phyloP scores from a whole-genome alignment of 345 rosid species.

The Durio zibethinus region DNA sequence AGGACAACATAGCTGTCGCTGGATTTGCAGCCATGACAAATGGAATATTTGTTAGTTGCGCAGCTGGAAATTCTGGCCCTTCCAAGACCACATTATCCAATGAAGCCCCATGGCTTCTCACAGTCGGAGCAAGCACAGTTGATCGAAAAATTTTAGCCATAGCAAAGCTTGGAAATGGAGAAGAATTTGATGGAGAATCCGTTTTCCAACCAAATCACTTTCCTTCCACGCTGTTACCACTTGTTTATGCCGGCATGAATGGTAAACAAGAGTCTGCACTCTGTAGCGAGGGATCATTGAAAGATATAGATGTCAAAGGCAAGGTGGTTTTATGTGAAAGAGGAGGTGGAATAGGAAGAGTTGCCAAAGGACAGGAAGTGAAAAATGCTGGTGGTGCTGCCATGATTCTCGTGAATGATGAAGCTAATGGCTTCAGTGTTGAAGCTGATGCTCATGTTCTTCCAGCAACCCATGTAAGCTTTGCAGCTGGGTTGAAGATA shows the following conservation, averaged over 20 bases:
- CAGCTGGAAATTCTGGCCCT: constrained; percentile 55
- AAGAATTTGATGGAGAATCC: constrained; percentile 39
- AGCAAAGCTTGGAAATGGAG: constrained; percentile 42
- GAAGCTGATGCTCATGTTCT: constrained; percentile 35
- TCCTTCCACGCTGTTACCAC: constrained; percentile 28
- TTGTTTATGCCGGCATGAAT: constrained; percentile 40
- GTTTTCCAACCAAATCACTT: constrained; percentile 37
- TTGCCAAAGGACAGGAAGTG: constrained; percentile 29
- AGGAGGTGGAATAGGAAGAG: constrained; percentile 29
- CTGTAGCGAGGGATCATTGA: constrained; percentile 25
- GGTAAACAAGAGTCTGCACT: constrained; percentile 26
- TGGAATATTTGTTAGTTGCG: constrained; percentile 53
- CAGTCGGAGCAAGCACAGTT: constrained; percentile 54
- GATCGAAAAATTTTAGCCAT: constrained; percentile 43
- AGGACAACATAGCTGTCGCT: constrained; percentile 38
- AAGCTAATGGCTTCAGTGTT: constrained; percentile 21
- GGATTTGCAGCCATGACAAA: constrained; percentile 43
- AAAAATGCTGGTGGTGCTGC: constrained; percentile 38
- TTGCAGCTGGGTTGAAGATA: constrained; percentile 25
- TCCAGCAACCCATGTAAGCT: constrained; percentile 38
- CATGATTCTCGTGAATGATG: constrained; percentile 41
- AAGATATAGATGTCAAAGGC: constrained; percentile 25
- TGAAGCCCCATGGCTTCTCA: constrained; percentile 56
- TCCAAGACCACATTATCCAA: constrained; percentile 35
- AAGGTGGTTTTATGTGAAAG: constrained; percentile 40